These are phyloP conservation scores for Akanthomyces dipterigenus DNA, from an alignment of 2,329 filamentous ascomycete genomes.

Conservation along the genomic window DNA sequence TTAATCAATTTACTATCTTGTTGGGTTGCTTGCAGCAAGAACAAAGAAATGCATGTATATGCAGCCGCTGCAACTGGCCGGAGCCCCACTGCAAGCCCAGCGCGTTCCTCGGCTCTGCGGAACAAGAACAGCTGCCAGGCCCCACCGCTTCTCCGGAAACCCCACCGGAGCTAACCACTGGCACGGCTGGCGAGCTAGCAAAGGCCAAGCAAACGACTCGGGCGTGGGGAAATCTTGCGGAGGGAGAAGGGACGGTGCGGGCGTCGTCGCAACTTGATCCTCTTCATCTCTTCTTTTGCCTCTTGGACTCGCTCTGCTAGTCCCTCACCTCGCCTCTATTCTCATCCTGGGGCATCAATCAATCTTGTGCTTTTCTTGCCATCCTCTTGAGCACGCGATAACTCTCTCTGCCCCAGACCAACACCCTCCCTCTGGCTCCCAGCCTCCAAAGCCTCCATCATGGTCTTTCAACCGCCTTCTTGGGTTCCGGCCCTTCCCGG, in stretches of 20 bases:
- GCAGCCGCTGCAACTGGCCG: neutral
- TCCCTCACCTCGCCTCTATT: neutral
- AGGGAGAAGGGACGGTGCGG: no score
- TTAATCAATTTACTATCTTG: no score
- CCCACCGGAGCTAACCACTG: neutral
- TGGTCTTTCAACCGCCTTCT: slow-evolving; percentile 54
- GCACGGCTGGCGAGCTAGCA: no score
- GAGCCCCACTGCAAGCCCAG: neutral
- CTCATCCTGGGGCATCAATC: neutral
- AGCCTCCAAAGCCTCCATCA: slow-evolving; percentile 20
- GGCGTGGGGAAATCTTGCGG: neutral
- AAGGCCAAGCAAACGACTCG: no score
- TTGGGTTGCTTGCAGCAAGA: no score
- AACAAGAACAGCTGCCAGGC: neutral
- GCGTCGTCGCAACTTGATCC: neutral
- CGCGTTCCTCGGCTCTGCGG: neutral
- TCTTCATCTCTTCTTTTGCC: neutral
- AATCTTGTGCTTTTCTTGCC: no score
- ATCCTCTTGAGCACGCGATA: no score
- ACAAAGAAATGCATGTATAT: neutral
- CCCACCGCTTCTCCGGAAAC: neutral
- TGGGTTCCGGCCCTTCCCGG: slow-evolving; percentile 56
- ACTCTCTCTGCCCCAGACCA: neutral
- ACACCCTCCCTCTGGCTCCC: neutral
- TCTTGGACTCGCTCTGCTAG: no score